Evolutionary conservation across 2,329 filamentous ascomycete species (phyloP), one percentile per base, ranked within the genome.

Genomic region (Alternaria gaisen): DNA sequence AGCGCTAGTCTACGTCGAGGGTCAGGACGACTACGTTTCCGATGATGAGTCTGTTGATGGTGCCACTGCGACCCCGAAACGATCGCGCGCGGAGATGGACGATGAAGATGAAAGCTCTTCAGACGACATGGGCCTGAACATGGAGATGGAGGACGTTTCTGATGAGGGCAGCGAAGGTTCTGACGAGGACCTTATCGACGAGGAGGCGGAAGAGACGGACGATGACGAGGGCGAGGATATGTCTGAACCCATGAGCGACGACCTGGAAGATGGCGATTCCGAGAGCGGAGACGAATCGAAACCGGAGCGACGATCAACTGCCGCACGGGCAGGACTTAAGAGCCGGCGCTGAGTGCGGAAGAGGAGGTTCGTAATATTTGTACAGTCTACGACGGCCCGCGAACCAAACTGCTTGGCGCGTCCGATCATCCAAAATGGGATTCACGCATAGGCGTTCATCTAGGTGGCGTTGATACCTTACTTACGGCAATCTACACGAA

Each of bases 1-100:
- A 65, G 88, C 85, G 20, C 85, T 96, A 5, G 90, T 97, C 53
- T 97, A 95, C 75, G 91, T 97, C 2, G 94, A 97, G 77, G 93
- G 92, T 1, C 86, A 93, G 71, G 88, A 90, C 30, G 86, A 89
- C 32, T 78, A 88, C 34, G 83, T 85, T 20, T 80, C 72, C 2
- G 79, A 82, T 14, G 84, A 85, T 58, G 84, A 86, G 34, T 83
- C 86, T 5, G 60, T 66, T 2, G 65, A 66, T 6, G 66, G 57
- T 22, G 65, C 59, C n/a, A 43, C 66, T 16, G 66, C 60, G 10
- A 52, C 62, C 32, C 68, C 67, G 32, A 77, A 76, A 58, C 66
- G 71, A 34, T 61, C 62, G 62, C 63, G 67, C n/a, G 60, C 66
- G 6, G 71, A 71, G 2, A 53, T 70, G 18, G 72, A 73, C 1